Conservation (phyloP, 306 rosid genomes). For the Rubus parviflorus region DNA sequence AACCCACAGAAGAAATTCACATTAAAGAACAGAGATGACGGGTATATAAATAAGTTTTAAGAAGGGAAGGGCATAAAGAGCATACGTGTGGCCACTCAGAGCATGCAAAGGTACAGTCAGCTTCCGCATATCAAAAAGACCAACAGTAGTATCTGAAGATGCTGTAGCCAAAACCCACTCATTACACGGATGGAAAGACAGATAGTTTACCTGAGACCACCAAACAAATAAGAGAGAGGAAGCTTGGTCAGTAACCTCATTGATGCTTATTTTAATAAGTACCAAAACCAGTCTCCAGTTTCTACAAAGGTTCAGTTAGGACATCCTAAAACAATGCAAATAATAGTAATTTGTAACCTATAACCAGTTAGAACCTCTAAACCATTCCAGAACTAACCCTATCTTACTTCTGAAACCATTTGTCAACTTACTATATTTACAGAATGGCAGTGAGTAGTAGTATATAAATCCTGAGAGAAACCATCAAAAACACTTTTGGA, state of each 20-base stretch:
- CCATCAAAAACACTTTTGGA: background rate
- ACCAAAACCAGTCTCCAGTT: background rate
- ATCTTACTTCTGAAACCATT: background rate
- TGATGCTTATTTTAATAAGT: background rate
- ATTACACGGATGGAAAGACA: constrained; percentile 77
- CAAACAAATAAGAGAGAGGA: constrained; percentile 10
- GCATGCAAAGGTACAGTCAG: constrained; percentile 64
- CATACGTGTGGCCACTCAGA: constrained; percentile 80
- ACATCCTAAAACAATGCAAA: background rate
- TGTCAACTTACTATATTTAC: background rate
- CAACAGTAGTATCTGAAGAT: constrained; percentile 81
- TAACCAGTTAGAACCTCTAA: background rate
- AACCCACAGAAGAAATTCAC: background rate
- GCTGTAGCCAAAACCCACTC: constrained; percentile 95
- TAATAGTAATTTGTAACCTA: background rate
- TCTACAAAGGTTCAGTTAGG: background rate
- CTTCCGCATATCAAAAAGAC: constrained; percentile 80
- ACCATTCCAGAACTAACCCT: background rate
- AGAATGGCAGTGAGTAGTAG: background rate
- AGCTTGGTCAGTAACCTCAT: background rate
- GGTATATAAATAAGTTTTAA: background rate
- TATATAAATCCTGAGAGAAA: background rate
- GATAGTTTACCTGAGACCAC: constrained; percentile 69
- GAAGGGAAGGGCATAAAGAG: background rate
- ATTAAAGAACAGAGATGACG: background rate